A percentile compares a stretch with the other conserved stretches of the same genome.
Conservation (phyloP, 139 green algal species). For the Picochlorum sp. region DNA sequence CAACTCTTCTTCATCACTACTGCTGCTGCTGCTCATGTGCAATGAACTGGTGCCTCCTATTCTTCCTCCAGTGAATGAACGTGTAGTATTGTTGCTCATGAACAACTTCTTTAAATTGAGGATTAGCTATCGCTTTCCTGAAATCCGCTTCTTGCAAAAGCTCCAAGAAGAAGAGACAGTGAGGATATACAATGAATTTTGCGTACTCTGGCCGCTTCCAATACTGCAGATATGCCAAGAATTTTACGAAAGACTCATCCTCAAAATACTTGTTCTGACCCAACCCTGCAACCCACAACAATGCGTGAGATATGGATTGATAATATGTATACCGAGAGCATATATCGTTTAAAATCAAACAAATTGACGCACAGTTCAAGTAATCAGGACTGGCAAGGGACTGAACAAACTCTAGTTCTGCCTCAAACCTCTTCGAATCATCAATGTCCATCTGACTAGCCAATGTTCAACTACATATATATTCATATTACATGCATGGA, state of each 20-base stretch:
- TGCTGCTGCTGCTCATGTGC: neutral
- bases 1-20: neutral
- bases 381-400: conserved; percentile 85
- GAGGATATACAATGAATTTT: conserved; percentile 71
- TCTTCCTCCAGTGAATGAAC: conserved; percentile 31
- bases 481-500: too few species aligned
- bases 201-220: conserved; percentile 79
- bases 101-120: conserved; percentile 48
- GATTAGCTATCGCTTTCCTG: conserved; percentile 50
- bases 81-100: conserved; percentile 69
- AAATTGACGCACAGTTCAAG: conserved; percentile 57
- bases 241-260: conserved; percentile 71
- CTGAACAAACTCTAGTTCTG: conserved; percentile 94
- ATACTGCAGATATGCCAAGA: conserved; percentile 90
- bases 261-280: conserved; percentile 78
- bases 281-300: conserved; percentile 50
- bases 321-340: neutral
- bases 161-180: conserved; percentile 77
- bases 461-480: too few species aligned
- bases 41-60: neutral
- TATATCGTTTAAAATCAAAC: neutral
- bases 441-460: neutral
- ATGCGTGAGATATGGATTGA: too few species aligned
- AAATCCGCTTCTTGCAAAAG: conserved; percentile 71
- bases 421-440: conserved; percentile 51